Evolutionary conservation across 116 monocot genomes (phyloP).

Genomic region (Iris pallida): DNA sequence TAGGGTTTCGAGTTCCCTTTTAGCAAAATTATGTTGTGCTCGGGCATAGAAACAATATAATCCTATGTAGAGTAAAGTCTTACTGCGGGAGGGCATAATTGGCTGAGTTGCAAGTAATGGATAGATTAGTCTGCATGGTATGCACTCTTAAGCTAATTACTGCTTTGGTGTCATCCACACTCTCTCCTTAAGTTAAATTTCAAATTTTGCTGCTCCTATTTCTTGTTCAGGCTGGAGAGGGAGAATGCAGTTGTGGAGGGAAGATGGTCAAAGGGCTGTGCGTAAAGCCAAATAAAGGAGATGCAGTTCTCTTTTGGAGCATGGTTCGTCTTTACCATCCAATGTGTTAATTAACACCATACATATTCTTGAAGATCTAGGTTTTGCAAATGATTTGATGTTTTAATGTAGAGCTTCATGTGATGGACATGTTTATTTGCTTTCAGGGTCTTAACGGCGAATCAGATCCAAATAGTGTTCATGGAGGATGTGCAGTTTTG

Average conservation of each 20-base stretch:
- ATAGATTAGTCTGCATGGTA: too few relatives aligned
- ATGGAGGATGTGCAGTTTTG: conserved; percentile 79
- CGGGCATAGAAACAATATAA: too few relatives aligned
- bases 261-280: conserved; percentile 61
- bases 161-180: too few relatives aligned
- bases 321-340: conserved; percentile 39
- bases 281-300: conserved; percentile 75
- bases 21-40: too few relatives aligned
- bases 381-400: background rate
- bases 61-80: too few relatives aligned
- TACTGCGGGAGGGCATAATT: too few relatives aligned
- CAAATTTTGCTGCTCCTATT: background rate
- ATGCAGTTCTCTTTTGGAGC: conserved; percentile 93
- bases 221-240: conserved; percentile 50
- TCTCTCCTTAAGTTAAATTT: too few relatives aligned
- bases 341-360: background rate
- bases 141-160: too few relatives aligned
- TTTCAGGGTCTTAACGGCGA: conserved; percentile 71
- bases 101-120: too few relatives aligned
- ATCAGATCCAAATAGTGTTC: conserved; percentile 66
- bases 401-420: background rate
- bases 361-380: background rate
- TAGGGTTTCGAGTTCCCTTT: too few relatives aligned
- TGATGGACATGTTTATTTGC: background rate
- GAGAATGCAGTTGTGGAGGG: conserved; percentile 79